Conservation (phyloP, 805 yeast genomes). For the Wickerhamiella cacticola region DNA sequence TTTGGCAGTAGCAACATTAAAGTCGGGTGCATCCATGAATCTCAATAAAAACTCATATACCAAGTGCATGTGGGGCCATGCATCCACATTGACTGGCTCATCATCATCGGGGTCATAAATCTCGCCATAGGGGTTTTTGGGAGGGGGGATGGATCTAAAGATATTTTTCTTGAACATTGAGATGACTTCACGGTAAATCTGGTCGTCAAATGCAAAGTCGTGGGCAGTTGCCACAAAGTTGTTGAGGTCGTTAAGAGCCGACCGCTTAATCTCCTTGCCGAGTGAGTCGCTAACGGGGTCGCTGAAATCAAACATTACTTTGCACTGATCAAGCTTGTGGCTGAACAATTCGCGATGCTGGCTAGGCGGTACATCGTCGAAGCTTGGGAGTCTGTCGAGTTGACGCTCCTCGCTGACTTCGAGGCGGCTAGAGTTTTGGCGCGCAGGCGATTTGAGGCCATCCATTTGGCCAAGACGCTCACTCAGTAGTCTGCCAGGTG, state of each 20-base stretch:
- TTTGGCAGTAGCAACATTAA: slow-evolving; percentile 84
- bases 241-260: slow-evolving; percentile 77
- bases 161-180: slow-evolving; percentile 80
- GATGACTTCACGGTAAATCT: slow-evolving; percentile 78
- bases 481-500: slow-evolving; percentile 32
- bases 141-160: slow-evolving; percentile 95
- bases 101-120: slow-evolving; percentile 97
- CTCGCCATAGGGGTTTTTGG: slow-evolving; percentile 94
- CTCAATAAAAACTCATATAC: slow-evolving; percentile 89
- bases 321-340: slow-evolving; percentile 87
- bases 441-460: slow-evolving; percentile 69
- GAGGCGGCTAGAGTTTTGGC: slow-evolving; percentile 86
- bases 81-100: slow-evolving; percentile 89
- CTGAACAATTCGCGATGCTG: slow-evolving; percentile 70
- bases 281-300: slow-evolving; percentile 86
- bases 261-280: slow-evolving; percentile 84
- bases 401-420: slow-evolving; percentile 61
- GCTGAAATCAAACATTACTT: slow-evolving; percentile 81
- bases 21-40: slow-evolving; percentile 89
- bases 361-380: slow-evolving; percentile 77
- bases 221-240: slow-evolving; percentile 76
- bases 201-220: slow-evolving; percentile 68
- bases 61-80: slow-evolving; percentile 98
- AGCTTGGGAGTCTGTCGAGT: slow-evolving; percentile 65
- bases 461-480: slow-evolving; percentile 61